A percentile compares a stretch with the other conserved stretches of the same genome.
Conservation (phyloP, 116 monocot genomes). For the Zostera marina region DNA sequence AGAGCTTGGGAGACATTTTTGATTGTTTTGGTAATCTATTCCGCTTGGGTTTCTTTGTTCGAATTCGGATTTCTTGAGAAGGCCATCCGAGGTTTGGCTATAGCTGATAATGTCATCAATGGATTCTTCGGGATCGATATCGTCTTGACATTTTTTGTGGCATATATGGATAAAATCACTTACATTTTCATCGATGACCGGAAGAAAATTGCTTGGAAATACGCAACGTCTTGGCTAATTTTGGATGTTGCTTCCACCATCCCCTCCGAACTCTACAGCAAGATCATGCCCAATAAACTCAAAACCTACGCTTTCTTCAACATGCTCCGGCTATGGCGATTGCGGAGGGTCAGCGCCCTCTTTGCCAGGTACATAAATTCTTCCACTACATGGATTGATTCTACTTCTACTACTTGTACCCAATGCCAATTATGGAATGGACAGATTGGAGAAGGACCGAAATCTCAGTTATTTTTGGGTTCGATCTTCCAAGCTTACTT, state of each 20-base stretch:
- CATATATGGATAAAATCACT: slow-evolving; percentile 27
- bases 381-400: too few species aligned
- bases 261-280: slow-evolving; percentile 25
- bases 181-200: slow-evolving; percentile 35
- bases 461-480: slow-evolving; percentile 87
- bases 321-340: slow-evolving; percentile 71
- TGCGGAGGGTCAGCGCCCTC: slow-evolving; percentile 65
- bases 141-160: slow-evolving; percentile 42
- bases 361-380: slow-evolving; percentile 74
- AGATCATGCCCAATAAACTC: slow-evolving; percentile 15
- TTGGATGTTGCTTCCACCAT: slow-evolving; percentile 40
- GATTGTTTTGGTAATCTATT: slow-evolving; percentile 33
- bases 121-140: slow-evolving; percentile 53
- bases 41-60: slow-evolving; percentile 55
- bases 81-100: slow-evolving; percentile 21
- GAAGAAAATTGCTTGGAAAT: slow-evolving; percentile 33
- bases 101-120: slow-evolving; percentile 39
- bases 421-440: too few species aligned
- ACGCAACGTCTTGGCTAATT: slow-evolving; percentile 27
- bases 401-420: too few species aligned
- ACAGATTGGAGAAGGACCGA: slow-evolving; percentile 91
- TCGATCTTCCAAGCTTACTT: slow-evolving; percentile 75
- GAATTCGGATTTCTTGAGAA: slow-evolving; percentile 37
- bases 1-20: slow-evolving; percentile 37
- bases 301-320: slow-evolving; percentile 33